Conservation (phyloP, 2,329 filamentous ascomycete species). For the Diaporthe australafricana region DNA sequence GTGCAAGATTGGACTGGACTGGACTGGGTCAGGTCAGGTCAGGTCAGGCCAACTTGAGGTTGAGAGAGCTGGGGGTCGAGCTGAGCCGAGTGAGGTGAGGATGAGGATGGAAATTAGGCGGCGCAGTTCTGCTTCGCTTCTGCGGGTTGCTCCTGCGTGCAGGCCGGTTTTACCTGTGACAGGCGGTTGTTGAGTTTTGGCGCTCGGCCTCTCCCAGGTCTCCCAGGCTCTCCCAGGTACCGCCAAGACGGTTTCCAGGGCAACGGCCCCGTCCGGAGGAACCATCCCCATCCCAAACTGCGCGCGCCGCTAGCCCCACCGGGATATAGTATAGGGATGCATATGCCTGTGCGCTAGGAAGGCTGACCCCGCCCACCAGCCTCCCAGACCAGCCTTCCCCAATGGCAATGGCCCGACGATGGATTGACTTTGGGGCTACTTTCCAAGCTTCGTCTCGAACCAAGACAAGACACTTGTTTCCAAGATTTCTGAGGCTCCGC, state of each 20-base stretch:
- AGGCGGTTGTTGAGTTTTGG: conserved; percentile 10
- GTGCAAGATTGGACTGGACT: not conserved
- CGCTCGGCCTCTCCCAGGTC: not conserved
- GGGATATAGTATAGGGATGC: not conserved
- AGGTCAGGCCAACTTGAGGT: not conserved
- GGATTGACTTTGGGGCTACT: conserved; percentile 18
- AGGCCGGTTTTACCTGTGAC: not conserved
- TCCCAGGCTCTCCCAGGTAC: not conserved
- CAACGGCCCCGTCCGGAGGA: conserved; percentile 14
- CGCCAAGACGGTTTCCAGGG: conserved; percentile 16
- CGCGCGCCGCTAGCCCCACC: not conserved
- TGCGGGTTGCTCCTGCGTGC: conserved; percentile 23
- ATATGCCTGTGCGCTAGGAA: conserved; percentile 25
- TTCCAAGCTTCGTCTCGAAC: conserved; percentile 24
- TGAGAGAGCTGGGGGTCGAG: not conserved
- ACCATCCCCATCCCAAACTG: conserved; percentile 1
- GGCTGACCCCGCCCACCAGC: conserved; percentile 14
- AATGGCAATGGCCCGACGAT: not conserved
- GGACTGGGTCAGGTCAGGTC: not conserved
- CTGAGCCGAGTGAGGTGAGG: conserved; percentile 3
- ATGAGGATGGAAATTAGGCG: conserved; percentile 27
- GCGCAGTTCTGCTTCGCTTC: conserved; percentile 24
- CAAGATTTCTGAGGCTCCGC: conserved; percentile 17
- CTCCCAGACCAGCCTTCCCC: conserved; percentile 10
- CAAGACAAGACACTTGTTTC: not conserved